phyloP scores from a whole-genome alignment of 1,139 yeast species.

The Insectozyma bohioensis region DNA sequence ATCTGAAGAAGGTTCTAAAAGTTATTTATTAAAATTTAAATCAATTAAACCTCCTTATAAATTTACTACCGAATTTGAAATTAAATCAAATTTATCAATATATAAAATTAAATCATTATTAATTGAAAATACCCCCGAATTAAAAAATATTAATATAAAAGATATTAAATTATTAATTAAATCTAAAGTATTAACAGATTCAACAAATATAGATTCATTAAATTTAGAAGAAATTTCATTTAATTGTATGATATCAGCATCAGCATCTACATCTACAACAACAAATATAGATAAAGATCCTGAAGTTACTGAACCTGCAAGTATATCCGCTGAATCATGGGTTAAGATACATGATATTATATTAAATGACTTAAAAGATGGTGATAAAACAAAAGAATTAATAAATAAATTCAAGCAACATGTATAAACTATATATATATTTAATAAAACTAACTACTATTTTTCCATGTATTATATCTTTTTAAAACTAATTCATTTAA shows the following conservation, averaged over 20 bases:
- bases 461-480: constrained; percentile 12
- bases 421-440: constrained; percentile 5
- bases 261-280: constrained; percentile 6
- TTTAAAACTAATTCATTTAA: constrained; percentile 45
- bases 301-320: constrained; percentile 10
- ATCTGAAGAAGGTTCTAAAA: background rate
- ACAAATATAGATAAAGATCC: background rate
- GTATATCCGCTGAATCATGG: constrained; percentile 29
- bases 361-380: constrained; percentile 29
- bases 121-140: constrained; percentile 25
- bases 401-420: constrained; percentile 8
- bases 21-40: constrained; percentile 28
- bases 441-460: background rate
- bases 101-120: constrained; percentile 33
- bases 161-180: constrained; percentile 41
- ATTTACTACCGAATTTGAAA: constrained; percentile 28
- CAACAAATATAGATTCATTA: constrained; percentile 27
- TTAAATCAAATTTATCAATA: constrained; percentile 29
- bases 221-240: constrained; percentile 22
- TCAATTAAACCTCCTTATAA: constrained; percentile 48
- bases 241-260: constrained; percentile 39
- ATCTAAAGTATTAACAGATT: constrained; percentile 46
- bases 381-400: constrained; percentile 20
- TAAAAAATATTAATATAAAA: constrained; percentile 23
- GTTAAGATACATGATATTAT: constrained; percentile 27